These are phyloP conservation scores for Sporisorium reilianum DNA, from an alignment of 1,284 basidiomycete species.

Conservation along the genomic window DNA sequence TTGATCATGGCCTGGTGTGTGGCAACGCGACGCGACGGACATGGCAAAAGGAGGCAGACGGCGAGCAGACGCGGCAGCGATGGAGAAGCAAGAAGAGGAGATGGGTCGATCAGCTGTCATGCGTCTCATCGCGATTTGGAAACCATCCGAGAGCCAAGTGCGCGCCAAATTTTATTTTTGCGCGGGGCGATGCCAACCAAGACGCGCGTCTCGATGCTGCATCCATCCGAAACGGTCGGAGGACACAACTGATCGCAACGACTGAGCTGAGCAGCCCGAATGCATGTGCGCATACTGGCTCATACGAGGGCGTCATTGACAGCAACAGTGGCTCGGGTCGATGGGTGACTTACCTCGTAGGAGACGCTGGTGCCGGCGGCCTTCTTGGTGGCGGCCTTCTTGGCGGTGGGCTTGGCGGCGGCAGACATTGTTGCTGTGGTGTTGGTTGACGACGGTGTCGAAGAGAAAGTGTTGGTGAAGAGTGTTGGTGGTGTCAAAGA, in stretches of 20 bases:
- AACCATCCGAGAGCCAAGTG: slow-evolving; percentile 12
- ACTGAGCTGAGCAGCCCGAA: background rate
- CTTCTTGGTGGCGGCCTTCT: slow-evolving; percentile 62
- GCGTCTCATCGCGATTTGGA: background rate
- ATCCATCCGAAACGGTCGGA: slow-evolving; percentile 33
- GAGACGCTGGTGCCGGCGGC: slow-evolving; percentile 47
- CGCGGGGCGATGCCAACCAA: slow-evolving; percentile 3
- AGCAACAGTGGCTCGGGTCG: background rate
- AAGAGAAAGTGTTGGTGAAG: slow-evolving; percentile 27
- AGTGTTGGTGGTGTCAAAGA: slow-evolving; percentile 20
- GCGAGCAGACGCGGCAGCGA: slow-evolving; percentile 5
- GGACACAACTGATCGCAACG: slow-evolving; percentile 12
- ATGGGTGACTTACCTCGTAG: slow-evolving; percentile 53
- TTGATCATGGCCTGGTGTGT: slow-evolving; percentile 65
- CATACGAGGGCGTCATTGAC: background rate
- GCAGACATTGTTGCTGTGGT: slow-evolving; percentile 47
- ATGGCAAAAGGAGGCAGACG: background rate
- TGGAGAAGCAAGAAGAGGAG: background rate
- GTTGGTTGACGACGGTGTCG: slow-evolving; percentile 35
- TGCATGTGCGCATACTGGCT: slow-evolving; percentile 16
- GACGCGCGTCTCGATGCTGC: slow-evolving; percentile 26
- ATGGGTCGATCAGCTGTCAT: slow-evolving; percentile 20
- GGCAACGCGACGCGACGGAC: slow-evolving; percentile 36
- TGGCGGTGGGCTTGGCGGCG: slow-evolving; percentile 55
- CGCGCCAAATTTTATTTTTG: slow-evolving; percentile 24